A percentile compares a stretch with the other conserved stretches of the same genome.
phyloP scores from a whole-genome alignment of 2,329 filamentous ascomycete species.

The Talaromyces sp. region DNA sequence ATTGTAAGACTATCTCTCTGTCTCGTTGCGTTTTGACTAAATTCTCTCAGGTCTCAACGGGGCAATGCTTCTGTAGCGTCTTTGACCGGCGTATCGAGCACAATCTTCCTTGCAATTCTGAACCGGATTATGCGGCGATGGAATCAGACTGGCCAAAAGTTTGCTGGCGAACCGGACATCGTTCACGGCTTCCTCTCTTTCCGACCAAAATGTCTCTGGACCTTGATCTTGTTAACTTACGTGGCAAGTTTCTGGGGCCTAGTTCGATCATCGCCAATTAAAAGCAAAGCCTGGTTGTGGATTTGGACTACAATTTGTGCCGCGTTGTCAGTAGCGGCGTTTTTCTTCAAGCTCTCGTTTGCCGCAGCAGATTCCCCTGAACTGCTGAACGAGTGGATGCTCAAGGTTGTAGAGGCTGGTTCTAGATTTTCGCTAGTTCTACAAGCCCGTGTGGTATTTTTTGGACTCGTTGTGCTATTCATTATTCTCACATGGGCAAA shows the following conservation, averaged over 20 bases:
- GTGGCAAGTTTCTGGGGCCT: slow-evolving; percentile 50
- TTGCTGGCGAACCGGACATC: slow-evolving; percentile 83
- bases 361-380: slow-evolving; percentile 85
- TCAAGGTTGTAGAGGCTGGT: slow-evolving; percentile 29
- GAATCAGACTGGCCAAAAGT: slow-evolving; percentile 98
- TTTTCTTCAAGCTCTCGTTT: slow-evolving; percentile 86
- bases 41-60: background rate
- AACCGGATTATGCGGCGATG: slow-evolving; percentile 69
- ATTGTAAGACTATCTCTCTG: slow-evolving; percentile 15
- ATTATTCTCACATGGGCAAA: slow-evolving; percentile 18
- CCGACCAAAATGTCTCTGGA: slow-evolving; percentile 67
- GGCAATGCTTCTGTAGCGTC: background rate
- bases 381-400: slow-evolving; percentile 48
- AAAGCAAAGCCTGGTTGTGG: slow-evolving; percentile 13
- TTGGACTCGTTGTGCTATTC: slow-evolving; percentile 35
- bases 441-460: slow-evolving; percentile 49
- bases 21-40: background rate
- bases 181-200: slow-evolving; percentile 64
- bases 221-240: slow-evolving; percentile 65
- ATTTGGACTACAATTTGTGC: slow-evolving; percentile 29
- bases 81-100: slow-evolving; percentile 9
- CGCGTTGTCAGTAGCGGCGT: slow-evolving; percentile 50
- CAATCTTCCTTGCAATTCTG: slow-evolving; percentile 50
- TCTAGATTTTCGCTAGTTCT: slow-evolving; percentile 41
- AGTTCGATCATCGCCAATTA: slow-evolving; percentile 21